Conservation (phyloP, 1,284 basidiomycete species). For the Pseudozyma hubeiensis region DNA sequence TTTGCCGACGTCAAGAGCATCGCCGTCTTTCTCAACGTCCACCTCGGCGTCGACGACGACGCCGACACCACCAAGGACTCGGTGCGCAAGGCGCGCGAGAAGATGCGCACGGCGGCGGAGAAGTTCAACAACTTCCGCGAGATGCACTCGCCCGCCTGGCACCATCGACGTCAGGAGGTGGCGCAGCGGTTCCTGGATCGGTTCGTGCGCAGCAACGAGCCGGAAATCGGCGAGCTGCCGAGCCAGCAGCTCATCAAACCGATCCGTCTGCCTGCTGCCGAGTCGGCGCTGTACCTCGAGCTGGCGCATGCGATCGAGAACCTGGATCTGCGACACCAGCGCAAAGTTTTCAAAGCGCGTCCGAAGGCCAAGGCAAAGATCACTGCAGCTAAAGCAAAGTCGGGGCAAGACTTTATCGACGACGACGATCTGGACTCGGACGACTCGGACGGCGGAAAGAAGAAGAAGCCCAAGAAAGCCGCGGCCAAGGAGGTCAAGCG, state of each 20-base stretch:
- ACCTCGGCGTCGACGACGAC: slow-evolving; percentile 76
- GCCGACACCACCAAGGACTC: slow-evolving; percentile 77
- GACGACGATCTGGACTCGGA: slow-evolving; percentile 21
- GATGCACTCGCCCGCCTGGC: slow-evolving; percentile 90
- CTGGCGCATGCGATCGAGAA: slow-evolving; percentile 93
- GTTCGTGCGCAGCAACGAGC: slow-evolving; percentile 79
- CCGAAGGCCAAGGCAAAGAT: slow-evolving; percentile 29
- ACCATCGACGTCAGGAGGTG: slow-evolving; percentile 82
- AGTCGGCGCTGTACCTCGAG: slow-evolving; percentile 93
- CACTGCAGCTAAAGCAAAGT: slow-evolving; percentile 6
- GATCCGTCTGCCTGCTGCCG: slow-evolving; percentile 86
- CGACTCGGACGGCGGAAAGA: slow-evolving; percentile 24
- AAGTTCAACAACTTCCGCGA: slow-evolving; percentile 96
- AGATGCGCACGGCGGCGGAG: slow-evolving; percentile 88
- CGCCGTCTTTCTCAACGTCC: slow-evolving; percentile 61
- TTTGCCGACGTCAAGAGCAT: slow-evolving; percentile 86
- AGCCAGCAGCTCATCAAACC: slow-evolving; percentile 78
- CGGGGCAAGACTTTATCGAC: slow-evolving; percentile 18
- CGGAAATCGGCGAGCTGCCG: slow-evolving; percentile 94
- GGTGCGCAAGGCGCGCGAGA: slow-evolving; percentile 77
- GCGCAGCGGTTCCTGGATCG: slow-evolving; percentile 79
- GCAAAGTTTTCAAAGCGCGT: slow-evolving; percentile 45
- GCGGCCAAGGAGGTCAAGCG: slow-evolving; percentile 32
- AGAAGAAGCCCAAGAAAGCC: slow-evolving; percentile 34
- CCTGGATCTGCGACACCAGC: slow-evolving; percentile 77